phyloP scores from a whole-genome alignment of 257 asterid genomes.

The Cruciata laevipes region DNA sequence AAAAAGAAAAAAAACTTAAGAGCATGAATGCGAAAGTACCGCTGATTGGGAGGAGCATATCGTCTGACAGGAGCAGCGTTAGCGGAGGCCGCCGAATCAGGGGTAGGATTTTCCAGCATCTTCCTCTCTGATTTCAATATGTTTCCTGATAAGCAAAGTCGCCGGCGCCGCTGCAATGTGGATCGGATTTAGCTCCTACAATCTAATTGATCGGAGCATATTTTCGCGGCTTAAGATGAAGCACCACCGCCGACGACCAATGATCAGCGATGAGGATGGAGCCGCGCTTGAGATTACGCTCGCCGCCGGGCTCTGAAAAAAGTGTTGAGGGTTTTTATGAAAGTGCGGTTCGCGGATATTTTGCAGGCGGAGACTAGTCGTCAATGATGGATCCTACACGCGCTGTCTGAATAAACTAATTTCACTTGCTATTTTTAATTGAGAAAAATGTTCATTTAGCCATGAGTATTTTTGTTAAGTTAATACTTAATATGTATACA shows the following conservation, averaged over 20 bases:
- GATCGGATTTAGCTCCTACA: neutral
- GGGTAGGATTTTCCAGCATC: constrained; percentile 72
- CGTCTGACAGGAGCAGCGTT: constrained; percentile 62
- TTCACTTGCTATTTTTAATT: neutral
- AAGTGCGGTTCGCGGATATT: constrained; percentile 6
- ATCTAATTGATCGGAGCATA: constrained; percentile 6
- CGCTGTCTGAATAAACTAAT: neutral
- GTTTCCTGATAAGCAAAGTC: neutral
- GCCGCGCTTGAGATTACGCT: neutral
- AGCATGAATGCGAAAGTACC: constrained; percentile 30
- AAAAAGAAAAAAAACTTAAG: neutral
- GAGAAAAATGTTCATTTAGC: no score
- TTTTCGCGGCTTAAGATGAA: constrained; percentile 1
- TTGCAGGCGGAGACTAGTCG: constrained; percentile 1
- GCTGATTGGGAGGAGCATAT: constrained; percentile 89
- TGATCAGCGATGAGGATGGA: constrained; percentile 2
- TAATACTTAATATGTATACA: no score
- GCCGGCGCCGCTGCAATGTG: constrained; percentile 1
- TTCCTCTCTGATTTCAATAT: constrained; percentile 16
- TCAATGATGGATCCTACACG: neutral
- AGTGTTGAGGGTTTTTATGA: constrained; percentile 7
- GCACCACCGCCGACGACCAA: constrained; percentile 3
- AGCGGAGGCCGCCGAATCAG: constrained; percentile 51
- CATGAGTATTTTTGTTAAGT: no score
- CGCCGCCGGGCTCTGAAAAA: constrained; percentile 11